Base-by-base conservation (phyloP, 805 yeast species). In the Kluyveromyces aestuarii region DNA sequence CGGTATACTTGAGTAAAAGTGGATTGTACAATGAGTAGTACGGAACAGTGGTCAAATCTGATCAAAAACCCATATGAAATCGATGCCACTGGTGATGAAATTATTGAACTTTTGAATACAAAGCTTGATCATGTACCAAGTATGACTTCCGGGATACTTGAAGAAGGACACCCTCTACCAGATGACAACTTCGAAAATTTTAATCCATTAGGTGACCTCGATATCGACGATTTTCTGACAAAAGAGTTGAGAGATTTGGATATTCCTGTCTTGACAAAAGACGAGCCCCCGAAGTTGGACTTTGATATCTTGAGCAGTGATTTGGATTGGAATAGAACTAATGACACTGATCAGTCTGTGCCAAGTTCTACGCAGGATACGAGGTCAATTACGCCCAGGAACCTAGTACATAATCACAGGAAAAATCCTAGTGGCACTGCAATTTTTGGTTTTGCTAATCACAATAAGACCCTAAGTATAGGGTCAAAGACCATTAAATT, bases 401-500 rank as follows among this genome's bases (percentile, higher is more conserved):
- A 53, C 33, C 41, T 35, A 35, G 27, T 47, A 30, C 55, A 43
- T 49, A 61, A 64, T 21, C 91, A 84, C 60, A 66, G 74, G 47
- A 75, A 87, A 54, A 79, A 80, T 50, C 72, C 77, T 17, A 82
- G 89, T 68, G 95, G 95, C 13, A 82, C 91, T 4, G 91, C 86
- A 2, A 84, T 85, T 27, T 85, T 85, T 64, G 95, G 95, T 0
- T 84, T 76, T 55, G 68, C 73, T 8, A 80, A 79, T 42, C 90
- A 84, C 61, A 74, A 74, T 50, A 76, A 78, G 50, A 83, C 80
- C 43, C 63, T 84, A 37, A 79, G 86, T 2, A 74, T 84, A 11
- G 45, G 45, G 9, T 43, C 45, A 6, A 43, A 19, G 27, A 43
- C 45, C 16, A 8, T 43, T 5, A 43, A 36, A 11, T 10, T 43